phyloP scores from a whole-genome alignment of 257 asterid genomes.

The Solanum tacnaense region DNA sequence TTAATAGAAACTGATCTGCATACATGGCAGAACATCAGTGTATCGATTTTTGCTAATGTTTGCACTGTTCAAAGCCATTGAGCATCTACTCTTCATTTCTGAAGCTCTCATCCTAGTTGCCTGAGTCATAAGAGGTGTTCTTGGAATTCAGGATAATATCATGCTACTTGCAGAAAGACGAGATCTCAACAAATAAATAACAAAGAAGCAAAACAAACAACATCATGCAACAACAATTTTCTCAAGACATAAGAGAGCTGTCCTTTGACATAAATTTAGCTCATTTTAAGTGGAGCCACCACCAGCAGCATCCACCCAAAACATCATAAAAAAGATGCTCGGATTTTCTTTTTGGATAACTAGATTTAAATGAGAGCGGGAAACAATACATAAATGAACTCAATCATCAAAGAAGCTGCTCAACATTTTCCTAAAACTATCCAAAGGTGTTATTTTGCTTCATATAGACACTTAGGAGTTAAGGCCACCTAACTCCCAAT shows the following conservation, averaged over 20 bases:
- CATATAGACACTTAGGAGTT: neutral
- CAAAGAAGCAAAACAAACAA: neutral
- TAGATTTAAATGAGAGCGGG: neutral
- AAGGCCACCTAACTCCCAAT: neutral
- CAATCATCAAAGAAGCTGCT: neutral
- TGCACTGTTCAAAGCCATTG: conserved; percentile 41
- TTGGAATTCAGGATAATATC: neutral
- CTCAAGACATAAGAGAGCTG: neutral
- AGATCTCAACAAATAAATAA: neutral
- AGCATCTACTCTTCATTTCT: conserved; percentile 60
- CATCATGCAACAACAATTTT: neutral
- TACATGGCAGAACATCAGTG: conserved; percentile 85
- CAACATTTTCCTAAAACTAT: neutral
- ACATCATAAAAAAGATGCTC: neutral
- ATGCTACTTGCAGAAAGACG: neutral
- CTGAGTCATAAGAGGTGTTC: conserved; percentile 22
- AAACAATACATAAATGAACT: neutral
- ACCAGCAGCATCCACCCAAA: neutral
- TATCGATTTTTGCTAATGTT: conserved; percentile 82
- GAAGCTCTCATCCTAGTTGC: conserved; percentile 47
- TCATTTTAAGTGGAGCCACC: neutral
- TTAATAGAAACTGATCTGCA: neutral
- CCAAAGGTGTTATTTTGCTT: neutral
- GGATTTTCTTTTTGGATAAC: neutral
- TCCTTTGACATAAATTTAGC: neutral